Evolutionary conservation across 208 protist genomes (phyloP), one percentile per base, ranked within the genome.

Genomic region (Crithidia sp.): DNA sequence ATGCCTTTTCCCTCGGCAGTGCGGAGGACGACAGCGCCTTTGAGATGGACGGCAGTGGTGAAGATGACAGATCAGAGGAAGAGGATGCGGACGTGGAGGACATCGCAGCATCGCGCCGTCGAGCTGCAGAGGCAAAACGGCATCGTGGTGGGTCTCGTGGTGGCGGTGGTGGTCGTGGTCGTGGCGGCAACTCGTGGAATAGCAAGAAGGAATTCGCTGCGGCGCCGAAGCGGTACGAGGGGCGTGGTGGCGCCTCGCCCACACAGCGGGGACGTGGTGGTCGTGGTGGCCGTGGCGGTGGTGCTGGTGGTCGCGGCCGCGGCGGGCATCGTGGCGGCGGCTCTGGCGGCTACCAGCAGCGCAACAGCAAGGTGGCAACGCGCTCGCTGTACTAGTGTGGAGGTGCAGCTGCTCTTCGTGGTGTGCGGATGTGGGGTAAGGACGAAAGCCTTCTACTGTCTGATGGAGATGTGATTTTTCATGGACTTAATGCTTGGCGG

Each of bases 311-410:
- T 19, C 62, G 56, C n/a, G 41, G 45, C 47, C 37, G 19, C 0
- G 13, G 10, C 43, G 36, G 14, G 8, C 47, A 53, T 37, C 54
- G 67, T 12, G 14, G 39, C 13, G 28, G 28, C 10, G 54, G 41
- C 55, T 39, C 39, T 5, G n/a, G 47, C 7, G 49, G 68, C 50
- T 75, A 76, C 47, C 50, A 74, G 17, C 58, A 69, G 43, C 62
- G 72, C 7, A 55, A 65, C 19, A 60, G 65, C 19, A 88, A 84
- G 56, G 79, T 87, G n/a, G 69, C 75, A 44, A 87, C 83, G 19
- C 86, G 83, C 12, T 87, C 86, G 3, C 57, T 91, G 16, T 91
- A 91, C 47, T 91, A 81, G 57, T 7, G 19, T 61, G 6, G 45
- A 49, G 45, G 45, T 0, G 54, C 2, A 3, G 17, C 16, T 17